Evolutionary conservation across 2,329 filamentous ascomycete species (phyloP), one percentile per base, ranked within the genome.

Genomic region (Xylaria sp.): DNA sequence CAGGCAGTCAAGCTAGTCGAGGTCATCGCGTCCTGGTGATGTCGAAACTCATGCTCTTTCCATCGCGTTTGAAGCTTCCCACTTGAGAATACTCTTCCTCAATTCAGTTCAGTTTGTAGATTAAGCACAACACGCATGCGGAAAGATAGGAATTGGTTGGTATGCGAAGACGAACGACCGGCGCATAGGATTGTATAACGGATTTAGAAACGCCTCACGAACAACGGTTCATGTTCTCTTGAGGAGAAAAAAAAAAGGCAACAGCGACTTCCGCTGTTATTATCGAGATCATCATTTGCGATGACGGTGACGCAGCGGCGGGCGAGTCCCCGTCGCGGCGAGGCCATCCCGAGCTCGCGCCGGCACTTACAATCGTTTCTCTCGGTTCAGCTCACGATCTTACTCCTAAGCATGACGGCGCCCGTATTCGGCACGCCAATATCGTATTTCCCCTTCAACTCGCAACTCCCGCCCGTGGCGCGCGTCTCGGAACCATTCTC

Each of bases 401-500:
- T 62, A 37, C 54, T 72, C n/a, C 20, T 71, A 10, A 70, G 82
- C 65, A 48, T 77, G 50, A 57, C 65, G 8, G 72, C 71, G 34
- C 72, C 81, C 41, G 78, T 78, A n/a, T 72, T 67, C 46, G 79
- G 82, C 62, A 76, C 79, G 20, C 87, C 87, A 12, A 75, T 79
- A 28, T 76, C 85, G 57, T 82, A 84, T 56, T 95, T 94, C 74
- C 94, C 94, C 0, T 85, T 97, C 79, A 97, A 96, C 80, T 90
- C 92, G 2, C 94, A 97, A 79, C 86, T 97, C 0, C 94, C 94
- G 39, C 91, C 91, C 3, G 91, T 94, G 63, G 94, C 93, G 23
- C 87, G 92, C 72, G 84, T 92, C 68, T 87, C 86, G 50, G 78
- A 90, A 74, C 84, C 85, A 2, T 96, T 93, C 80, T 87, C 84